Base-by-base conservation (phyloP, 305 asterid species). In the Fraxinus baroniana region DNA sequence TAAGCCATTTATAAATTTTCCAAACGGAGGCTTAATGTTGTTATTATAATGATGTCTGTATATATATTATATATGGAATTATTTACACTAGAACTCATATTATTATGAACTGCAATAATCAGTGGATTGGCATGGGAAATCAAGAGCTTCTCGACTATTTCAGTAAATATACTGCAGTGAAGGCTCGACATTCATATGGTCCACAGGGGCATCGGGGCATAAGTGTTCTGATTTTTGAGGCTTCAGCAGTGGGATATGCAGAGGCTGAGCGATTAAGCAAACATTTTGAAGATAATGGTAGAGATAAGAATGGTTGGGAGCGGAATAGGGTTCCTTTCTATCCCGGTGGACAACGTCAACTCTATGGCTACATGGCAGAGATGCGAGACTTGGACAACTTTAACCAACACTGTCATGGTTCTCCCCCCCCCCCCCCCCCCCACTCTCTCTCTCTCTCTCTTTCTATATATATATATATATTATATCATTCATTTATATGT, bases 51-150 rank as follows among this genome's bases (percentile, higher is more conserved):
- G 75, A 32, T 37, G 74, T 33, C 72, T 75, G 26, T 36, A 57
- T 49, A 55, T 36, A 6, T 36, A 36, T 36, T 26, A 28, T 78
- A 72, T 80, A 68, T 55, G 72, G 32, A 24, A 33, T 83, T 71
- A 76, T 84, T 60, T 81, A 64, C 39, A 9, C 87, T 80, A 76
- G 83, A 15, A 66, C 76, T 81, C 71, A 77, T 18, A 77, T 78
- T 78, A 17, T 74, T 83, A 52, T 77, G 78, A 86, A 70, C 73
- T 84, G 73, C 78, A 7, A 70, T 77, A 80, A 82, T 37, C 91
- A 96, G 98, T 96, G 99, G 99, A 84, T 80, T n/a, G 99, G 99
- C 20, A 96, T 96, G 99, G 99, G 99, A 18, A 96, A 91, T 83
- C 93, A 88, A 84, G 99, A 96, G 88, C 93, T 96, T 71, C 90